Percentiles rank a stretch among this genome's conserved stretches.
phyloP scores from a whole-genome alignment of 345 rosid genomes.

The Zanthoxylum bungeanum region DNA sequence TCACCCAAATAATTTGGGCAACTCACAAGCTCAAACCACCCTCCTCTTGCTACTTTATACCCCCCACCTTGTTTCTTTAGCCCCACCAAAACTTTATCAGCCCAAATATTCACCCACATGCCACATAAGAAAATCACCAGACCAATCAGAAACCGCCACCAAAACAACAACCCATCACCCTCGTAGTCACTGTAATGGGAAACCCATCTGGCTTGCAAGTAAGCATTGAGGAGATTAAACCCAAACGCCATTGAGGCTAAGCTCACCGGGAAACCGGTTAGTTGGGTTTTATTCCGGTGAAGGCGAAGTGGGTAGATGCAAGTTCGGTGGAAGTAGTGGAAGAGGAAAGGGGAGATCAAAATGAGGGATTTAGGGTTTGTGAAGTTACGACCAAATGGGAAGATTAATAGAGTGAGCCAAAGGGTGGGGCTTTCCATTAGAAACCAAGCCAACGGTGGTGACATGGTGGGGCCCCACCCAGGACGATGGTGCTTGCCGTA shows the following conservation, averaged over 20 bases:
- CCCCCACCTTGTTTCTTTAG: constrained; percentile 63
- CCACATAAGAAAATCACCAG: constrained; percentile 49
- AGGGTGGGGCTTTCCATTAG: constrained; percentile 90
- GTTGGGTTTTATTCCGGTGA: constrained; percentile 15
- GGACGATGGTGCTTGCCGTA: constrained; percentile 90
- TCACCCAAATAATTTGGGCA: constrained; percentile 93
- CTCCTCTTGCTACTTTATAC: constrained; percentile 76
- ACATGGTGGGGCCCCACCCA: constrained; percentile 87
- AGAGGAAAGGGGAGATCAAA: constrained; percentile 58
- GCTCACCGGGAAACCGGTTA: constrained; percentile 40
- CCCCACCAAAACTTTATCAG: constrained; percentile 65
- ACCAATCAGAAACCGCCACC: constrained; percentile 54
- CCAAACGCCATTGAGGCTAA: constrained; percentile 64
- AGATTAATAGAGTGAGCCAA: constrained; percentile 67
- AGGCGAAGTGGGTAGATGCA: constrained; percentile 78
- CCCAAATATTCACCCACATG: constrained; percentile 64
- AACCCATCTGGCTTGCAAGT: constrained; percentile 77
- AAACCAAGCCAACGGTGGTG: constrained; percentile 84
- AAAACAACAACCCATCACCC: constrained; percentile 37
- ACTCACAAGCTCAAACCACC: constrained; percentile 75
- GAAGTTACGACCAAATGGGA: constrained; percentile 61
- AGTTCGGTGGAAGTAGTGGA: constrained; percentile 85
- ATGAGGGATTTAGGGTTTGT: constrained; percentile 53
- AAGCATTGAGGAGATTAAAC: constrained; percentile 67
- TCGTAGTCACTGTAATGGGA: constrained; percentile 67